These are phyloP conservation scores for Suillus sp. DNA, from an alignment of 768 basidiomycete species.

Conservation along the genomic window DNA sequence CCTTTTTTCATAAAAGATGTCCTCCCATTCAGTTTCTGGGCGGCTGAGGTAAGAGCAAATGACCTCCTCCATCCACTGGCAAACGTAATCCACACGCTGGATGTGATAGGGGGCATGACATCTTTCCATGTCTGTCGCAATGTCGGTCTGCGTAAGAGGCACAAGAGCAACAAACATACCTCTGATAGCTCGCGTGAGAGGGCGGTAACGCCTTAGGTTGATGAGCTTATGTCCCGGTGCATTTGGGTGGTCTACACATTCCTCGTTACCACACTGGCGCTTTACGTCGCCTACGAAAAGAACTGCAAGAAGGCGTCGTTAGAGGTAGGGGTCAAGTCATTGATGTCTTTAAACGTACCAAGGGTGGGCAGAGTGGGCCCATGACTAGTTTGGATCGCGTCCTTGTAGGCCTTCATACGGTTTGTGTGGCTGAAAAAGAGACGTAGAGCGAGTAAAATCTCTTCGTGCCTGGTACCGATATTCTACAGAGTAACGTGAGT, in stretches of 20 bases:
- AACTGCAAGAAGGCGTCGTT: slow-evolving; percentile 20
- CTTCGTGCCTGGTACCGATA: background rate
- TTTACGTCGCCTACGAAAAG: slow-evolving; percentile 35
- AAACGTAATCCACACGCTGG: slow-evolving; percentile 35
- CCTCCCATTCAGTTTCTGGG: slow-evolving; percentile 31
- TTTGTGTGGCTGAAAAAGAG: slow-evolving; percentile 16
- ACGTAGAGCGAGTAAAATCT: background rate
- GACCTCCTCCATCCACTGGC: slow-evolving; percentile 42
- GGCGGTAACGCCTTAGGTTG: slow-evolving; percentile 41
- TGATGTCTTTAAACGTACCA: background rate
- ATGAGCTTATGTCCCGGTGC: slow-evolving; percentile 35
- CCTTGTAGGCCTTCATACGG: slow-evolving; percentile 33
- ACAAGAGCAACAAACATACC: slow-evolving; percentile 27
- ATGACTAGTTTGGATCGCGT: slow-evolving; percentile 30
- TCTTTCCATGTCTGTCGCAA: slow-evolving; percentile 46
- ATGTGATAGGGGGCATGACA: slow-evolving; percentile 47
- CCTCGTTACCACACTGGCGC: slow-evolving; percentile 35
- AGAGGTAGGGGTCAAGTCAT: slow-evolving; percentile 11
- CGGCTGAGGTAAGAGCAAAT: slow-evolving; percentile 30
- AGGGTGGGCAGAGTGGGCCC: slow-evolving; percentile 31
- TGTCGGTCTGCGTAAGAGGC: slow-evolving; percentile 4
- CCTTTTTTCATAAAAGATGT: slow-evolving; percentile 32
- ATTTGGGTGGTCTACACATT: slow-evolving; percentile 28
- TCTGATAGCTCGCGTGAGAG: slow-evolving; percentile 42
- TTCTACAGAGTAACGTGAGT: background rate